A percentile compares a stretch with the other conserved stretches of the same genome.
Conservation (phyloP, 2,329 filamentous ascomycete genomes). For the Cladorrhinum sp. region DNA sequence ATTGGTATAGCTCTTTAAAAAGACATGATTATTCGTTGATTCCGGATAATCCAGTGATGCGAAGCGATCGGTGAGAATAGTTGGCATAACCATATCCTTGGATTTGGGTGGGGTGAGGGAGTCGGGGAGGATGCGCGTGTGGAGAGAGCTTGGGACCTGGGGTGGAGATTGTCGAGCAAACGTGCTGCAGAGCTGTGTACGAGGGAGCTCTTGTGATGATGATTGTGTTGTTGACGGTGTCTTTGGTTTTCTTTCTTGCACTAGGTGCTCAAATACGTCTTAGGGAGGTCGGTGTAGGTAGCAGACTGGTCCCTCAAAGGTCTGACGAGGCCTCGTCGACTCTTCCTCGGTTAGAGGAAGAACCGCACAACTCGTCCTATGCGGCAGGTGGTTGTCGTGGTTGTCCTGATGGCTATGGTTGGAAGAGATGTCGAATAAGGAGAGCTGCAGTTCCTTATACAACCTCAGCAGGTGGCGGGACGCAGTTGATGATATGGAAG, state of each 20-base stretch:
- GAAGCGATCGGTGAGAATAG: constrained; percentile 54
- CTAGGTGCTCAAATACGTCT: constrained; percentile 45
- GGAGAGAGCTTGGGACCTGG: background rate
- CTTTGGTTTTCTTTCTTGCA: constrained; percentile 14
- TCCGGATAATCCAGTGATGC: constrained; percentile 47
- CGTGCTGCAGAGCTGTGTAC: constrained; percentile 7
- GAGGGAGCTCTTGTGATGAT: background rate
- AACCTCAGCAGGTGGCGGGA: constrained; percentile 56
- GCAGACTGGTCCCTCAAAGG: constrained; percentile 83
- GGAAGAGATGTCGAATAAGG: constrained; percentile 49
- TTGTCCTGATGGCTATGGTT: constrained; percentile 52
- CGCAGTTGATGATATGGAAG: constrained; percentile 64
- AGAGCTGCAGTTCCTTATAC: constrained; percentile 48
- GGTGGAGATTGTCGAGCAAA: background rate
- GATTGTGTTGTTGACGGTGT: constrained; percentile 7
- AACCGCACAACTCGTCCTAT: constrained; percentile 97
- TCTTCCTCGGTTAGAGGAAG: constrained; percentile 99
- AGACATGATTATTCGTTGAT: constrained; percentile 44
- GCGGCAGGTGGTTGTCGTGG: constrained; percentile 88
- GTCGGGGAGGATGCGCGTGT: constrained; percentile 20
- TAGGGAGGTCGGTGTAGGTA: constrained; percentile 97
- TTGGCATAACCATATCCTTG: constrained; percentile 65
- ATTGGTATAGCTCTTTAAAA: constrained; percentile 41
- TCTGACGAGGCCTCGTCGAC: constrained; percentile 97
- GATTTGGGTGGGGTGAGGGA: constrained; percentile 28